These are phyloP conservation scores for Kwoniella shandongensis DNA, from an alignment of 768 basidiomycete genomes.

Conservation along the genomic window DNA sequence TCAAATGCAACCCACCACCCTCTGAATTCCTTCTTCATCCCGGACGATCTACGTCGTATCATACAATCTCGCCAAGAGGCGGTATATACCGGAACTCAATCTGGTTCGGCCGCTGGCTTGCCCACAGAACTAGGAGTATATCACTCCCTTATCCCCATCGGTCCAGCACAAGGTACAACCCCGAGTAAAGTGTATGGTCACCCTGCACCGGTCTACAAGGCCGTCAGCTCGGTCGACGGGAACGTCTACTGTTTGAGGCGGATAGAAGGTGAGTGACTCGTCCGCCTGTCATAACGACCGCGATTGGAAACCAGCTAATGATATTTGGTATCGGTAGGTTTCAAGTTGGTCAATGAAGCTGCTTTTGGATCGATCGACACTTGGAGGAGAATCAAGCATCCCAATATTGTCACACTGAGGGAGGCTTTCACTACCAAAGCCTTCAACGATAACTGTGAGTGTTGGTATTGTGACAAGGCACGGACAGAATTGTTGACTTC, in stretches of 20 bases:
- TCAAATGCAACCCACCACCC: conserved; percentile 56
- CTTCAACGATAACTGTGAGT: conserved; percentile 87
- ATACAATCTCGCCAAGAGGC: conserved; percentile 51
- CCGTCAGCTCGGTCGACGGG: conserved; percentile 74
- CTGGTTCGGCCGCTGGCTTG: conserved; percentile 56
- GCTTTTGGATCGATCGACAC: conserved; percentile 80
- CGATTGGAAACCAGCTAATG: not conserved
- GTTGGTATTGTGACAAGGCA: no score
- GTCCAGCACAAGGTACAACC: conserved; percentile 55
- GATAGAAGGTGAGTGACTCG: conserved; percentile 81
- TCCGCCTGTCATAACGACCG: not conserved
- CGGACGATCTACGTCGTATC: conserved; percentile 62
- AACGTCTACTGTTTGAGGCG: conserved; percentile 73
- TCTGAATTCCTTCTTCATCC: conserved; percentile 69
- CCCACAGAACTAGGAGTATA: conserved; percentile 90
- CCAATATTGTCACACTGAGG: conserved; percentile 73
- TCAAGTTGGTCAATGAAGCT: conserved; percentile 72
- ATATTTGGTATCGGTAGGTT: conserved; percentile 60
- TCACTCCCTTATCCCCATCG: conserved; percentile 79
- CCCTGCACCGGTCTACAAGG: conserved; percentile 80
- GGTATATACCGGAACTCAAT: conserved; percentile 28
- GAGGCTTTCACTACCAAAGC: conserved; percentile 95
- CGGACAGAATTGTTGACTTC: conserved; percentile 25
- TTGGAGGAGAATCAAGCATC: conserved; percentile 83
- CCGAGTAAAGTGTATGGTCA: conserved; percentile 76